Percentiles rank a stretch among this genome's conserved stretches.
phyloP scores from a whole-genome alignment of 768 basidiomycete genomes.

The Russula lepida region DNA sequence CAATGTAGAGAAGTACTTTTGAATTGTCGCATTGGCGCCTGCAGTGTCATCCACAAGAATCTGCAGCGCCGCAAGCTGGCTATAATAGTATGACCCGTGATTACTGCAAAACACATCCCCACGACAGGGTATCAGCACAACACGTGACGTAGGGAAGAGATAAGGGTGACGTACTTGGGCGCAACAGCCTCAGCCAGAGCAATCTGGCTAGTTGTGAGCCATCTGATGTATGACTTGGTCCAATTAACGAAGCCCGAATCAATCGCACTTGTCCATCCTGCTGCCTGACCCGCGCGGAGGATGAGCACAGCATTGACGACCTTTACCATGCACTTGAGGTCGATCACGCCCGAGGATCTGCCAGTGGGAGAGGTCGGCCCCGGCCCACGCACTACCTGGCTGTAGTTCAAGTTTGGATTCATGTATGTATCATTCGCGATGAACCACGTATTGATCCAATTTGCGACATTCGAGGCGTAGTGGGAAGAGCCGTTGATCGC shows the following conservation, averaged over 20 bases:
- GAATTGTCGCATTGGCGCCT: conserved; percentile 23
- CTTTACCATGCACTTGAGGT: conserved; percentile 27
- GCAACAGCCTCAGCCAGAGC: conserved; percentile 22
- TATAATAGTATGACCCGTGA: conserved; percentile 29
- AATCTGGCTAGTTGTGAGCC: conserved; percentile 24
- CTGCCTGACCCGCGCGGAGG: conserved; percentile 22
- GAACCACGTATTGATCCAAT: conserved; percentile 29
- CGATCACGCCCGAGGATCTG: conserved; percentile 14
- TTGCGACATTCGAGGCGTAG: conserved; percentile 24
- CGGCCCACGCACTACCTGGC: conserved; percentile 20
- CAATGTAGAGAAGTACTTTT: conserved; percentile 25
- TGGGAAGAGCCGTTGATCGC: conserved; percentile 23
- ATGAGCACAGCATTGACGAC: conserved; percentile 26
- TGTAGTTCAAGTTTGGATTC: conserved; percentile 27
- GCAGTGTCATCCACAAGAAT: conserved; percentile 26
- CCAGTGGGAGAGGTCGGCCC: neutral
- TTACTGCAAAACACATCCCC: conserved; percentile 24
- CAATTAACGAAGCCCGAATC: conserved; percentile 25
- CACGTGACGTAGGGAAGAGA: neutral
- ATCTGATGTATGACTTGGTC: conserved; percentile 25
- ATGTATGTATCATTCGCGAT: conserved; percentile 26
- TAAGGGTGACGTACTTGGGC: conserved; percentile 24
- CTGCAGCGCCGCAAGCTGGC: conserved; percentile 27
- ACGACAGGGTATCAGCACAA: neutral
- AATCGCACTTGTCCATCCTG: conserved; percentile 25